phyloP scores from a whole-genome alignment of 306 rosid species.

The Trifolium repens region DNA sequence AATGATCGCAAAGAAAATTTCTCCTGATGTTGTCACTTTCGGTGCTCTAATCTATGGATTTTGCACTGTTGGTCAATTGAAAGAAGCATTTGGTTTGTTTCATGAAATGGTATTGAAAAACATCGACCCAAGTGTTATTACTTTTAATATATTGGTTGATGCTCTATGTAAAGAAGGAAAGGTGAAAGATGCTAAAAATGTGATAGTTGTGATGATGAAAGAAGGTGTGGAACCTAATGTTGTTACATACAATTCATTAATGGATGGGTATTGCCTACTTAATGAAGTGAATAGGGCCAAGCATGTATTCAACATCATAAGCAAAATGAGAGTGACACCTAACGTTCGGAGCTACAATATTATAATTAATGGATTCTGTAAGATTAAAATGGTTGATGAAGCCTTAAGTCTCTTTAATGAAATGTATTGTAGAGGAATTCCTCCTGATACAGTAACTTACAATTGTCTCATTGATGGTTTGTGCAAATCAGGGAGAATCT shows the following conservation, averaged over 20 bases:
- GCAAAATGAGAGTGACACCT: no score
- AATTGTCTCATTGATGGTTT: background rate
- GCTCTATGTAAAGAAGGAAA: slow-evolving; percentile 28
- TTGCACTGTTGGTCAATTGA: background rate
- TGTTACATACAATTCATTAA: slow-evolving; percentile 31
- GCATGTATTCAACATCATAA: no score
- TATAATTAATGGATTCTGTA: no score
- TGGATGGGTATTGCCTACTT: slow-evolving; percentile 32
- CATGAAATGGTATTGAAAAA: no score
- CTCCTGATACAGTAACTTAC: background rate
- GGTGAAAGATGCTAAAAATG: background rate
- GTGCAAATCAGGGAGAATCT: background rate
- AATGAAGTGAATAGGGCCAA: slow-evolving; percentile 4
- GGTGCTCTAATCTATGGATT: background rate
- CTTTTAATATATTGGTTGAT: no score
- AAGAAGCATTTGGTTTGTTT: background rate
- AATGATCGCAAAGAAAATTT: background rate
- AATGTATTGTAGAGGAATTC: no score
- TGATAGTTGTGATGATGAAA: slow-evolving; percentile 2
- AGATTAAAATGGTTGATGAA: no score
- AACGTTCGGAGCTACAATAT: no score
- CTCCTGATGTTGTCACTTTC: background rate
- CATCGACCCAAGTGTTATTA: no score
- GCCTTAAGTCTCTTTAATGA: no score
- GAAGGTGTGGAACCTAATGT: background rate